These are phyloP conservation scores for Colletotrichum agaves DNA, from an alignment of 2,329 filamentous ascomycete species.

Conservation along the genomic window DNA sequence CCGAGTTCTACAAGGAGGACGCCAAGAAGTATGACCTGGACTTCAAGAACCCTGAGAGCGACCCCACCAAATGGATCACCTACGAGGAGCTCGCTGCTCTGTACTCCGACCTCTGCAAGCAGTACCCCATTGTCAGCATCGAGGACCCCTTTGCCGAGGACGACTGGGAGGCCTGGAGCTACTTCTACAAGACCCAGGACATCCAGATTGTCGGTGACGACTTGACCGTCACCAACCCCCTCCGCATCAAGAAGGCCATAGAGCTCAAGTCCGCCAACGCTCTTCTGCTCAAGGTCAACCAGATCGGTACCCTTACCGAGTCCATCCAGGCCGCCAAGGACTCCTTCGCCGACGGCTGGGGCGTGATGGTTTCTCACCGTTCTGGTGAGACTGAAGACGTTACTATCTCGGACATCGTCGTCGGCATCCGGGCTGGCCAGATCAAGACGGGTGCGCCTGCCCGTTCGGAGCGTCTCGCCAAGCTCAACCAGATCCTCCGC, in stretches of 20 bases:
- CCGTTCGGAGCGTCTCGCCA: slow-evolving; percentile 97
- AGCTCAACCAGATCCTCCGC: slow-evolving; percentile 99
- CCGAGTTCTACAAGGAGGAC: slow-evolving; percentile 98
- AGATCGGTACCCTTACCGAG: slow-evolving; percentile 98
- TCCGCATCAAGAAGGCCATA: slow-evolving; percentile 99
- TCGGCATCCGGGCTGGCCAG: slow-evolving; percentile 95
- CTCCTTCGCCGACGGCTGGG: slow-evolving; percentile 94
- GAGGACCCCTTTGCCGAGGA: slow-evolving; percentile 99
- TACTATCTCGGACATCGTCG: slow-evolving; percentile 97
- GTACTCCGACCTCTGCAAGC: slow-evolving; percentile 87
- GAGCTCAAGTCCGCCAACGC: slow-evolving; percentile 99
- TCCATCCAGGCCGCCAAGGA: slow-evolving; percentile 99
- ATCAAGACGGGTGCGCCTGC: slow-evolving; percentile 99
- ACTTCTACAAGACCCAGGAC: slow-evolving; percentile 99
- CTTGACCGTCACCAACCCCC: slow-evolving; percentile 98
- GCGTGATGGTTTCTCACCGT: slow-evolving; percentile 99
- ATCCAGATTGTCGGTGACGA: slow-evolving; percentile 99
- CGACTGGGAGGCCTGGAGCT: slow-evolving; percentile 99
- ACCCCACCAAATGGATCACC: slow-evolving; percentile 96
- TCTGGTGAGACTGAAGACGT: slow-evolving; percentile 99
- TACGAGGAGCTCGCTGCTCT: slow-evolving; percentile 96
- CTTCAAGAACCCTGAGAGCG: slow-evolving; percentile 99
- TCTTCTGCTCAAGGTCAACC: slow-evolving; percentile 99
- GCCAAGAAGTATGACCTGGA: slow-evolving; percentile 99
- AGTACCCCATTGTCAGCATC: slow-evolving; percentile 99